Conservation (phyloP, 2,329 filamentous ascomycete species). For the Fusarium begoniae region DNA sequence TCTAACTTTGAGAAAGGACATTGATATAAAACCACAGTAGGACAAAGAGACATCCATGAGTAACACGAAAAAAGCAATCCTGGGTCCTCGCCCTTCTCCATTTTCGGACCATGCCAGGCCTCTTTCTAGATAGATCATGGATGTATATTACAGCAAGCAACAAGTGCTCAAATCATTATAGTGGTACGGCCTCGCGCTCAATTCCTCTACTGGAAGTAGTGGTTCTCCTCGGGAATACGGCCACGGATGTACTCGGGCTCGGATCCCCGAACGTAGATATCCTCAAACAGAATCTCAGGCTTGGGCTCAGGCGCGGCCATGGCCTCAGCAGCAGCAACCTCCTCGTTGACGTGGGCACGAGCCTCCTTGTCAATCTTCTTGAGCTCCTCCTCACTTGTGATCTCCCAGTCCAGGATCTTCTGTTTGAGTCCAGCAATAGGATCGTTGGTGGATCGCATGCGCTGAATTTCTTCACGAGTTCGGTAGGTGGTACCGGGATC, state of each 20-base stretch:
- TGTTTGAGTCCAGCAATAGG: slow-evolving; percentile 98
- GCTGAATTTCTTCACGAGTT: slow-evolving; percentile 98
- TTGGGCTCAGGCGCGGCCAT: slow-evolving; percentile 84
- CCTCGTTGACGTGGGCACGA: slow-evolving; percentile 82
- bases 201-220: slow-evolving; percentile 34
- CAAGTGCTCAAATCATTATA: slow-evolving; percentile 48
- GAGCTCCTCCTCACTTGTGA: slow-evolving; percentile 92
- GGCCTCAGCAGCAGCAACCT: slow-evolving; percentile 89
- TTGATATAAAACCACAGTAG: slow-evolving; percentile 6
- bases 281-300: slow-evolving; percentile 85
- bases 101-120: slow-evolving; percentile 39
- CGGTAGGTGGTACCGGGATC: slow-evolving; percentile 99
- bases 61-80: slow-evolving; percentile 34
- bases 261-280: slow-evolving; percentile 41
- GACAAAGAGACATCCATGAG: slow-evolving; percentile 34
- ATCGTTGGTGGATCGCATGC: slow-evolving; percentile 99
- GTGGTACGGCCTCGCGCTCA: slow-evolving; percentile 28
- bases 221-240: slow-evolving; percentile 38
- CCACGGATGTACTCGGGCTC: slow-evolving; percentile 44
- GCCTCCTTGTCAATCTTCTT: slow-evolving; percentile 97
- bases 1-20: not conserved
- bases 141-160: slow-evolving; percentile 46
- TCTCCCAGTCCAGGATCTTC: slow-evolving; percentile 95
- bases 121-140: slow-evolving; percentile 43
- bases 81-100: slow-evolving; percentile 35